These are phyloP conservation scores for Cornus florida DNA, from an alignment of 148 eudicot species.

Conservation along the genomic window DNA sequence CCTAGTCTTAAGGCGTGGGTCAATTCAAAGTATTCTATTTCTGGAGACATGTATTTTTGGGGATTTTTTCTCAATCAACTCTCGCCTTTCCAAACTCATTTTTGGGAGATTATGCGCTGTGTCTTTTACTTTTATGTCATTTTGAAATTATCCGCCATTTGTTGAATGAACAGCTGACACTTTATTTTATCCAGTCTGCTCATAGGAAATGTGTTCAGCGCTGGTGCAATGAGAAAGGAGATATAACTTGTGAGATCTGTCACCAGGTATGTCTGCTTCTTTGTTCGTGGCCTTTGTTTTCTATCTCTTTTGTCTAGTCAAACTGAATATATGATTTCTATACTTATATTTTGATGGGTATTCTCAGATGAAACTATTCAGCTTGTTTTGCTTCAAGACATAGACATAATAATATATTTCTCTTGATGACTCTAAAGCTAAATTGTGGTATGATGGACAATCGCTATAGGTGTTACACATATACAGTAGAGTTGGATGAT, in stretches of 20 bases:
- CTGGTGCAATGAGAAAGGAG: conserved; percentile 92
- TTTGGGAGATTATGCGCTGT: not conserved
- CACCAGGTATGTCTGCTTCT: conserved; percentile 54
- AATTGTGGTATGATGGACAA: not conserved
- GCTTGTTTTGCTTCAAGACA: not conserved
- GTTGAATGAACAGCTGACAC: not conserved
- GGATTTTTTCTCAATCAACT: not conserved
- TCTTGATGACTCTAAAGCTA: not conserved
- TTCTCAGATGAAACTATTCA: not conserved
- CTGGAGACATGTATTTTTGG: not conserved
- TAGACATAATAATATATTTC: not conserved
- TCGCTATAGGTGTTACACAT: not conserved
- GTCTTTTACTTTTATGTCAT: not conserved
- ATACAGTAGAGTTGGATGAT: not conserved
- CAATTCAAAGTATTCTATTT: not conserved
- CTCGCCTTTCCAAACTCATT: not conserved
- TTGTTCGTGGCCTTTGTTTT: not conserved
- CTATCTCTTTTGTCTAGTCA: not conserved
- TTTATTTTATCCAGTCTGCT: conserved; percentile 53
- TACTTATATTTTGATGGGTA: not conserved
- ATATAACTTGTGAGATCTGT: conserved; percentile 81
- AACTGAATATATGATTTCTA: not conserved
- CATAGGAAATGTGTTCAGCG: conserved; percentile 85
- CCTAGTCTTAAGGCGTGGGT: not conserved
- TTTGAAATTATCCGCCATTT: not conserved